Evolutionary conservation across 2,329 filamentous ascomycete species (phyloP).

Genomic region (Verticillium nubilum): DNA sequence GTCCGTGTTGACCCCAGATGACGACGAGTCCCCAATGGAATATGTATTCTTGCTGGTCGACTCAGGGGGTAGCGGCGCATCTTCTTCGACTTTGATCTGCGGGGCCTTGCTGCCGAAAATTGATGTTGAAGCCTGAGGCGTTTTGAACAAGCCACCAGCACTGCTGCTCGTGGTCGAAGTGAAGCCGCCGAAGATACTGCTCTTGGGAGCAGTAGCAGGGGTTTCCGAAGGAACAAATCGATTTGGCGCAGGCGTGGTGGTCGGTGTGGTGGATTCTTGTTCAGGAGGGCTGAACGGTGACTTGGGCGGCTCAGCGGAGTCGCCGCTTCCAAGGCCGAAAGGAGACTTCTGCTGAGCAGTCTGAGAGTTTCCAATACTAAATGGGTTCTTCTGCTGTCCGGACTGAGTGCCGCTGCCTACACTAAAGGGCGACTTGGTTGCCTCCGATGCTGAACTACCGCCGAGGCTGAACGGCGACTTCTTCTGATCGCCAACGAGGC

Average conservation of each 20-base stretch:
- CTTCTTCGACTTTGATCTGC: constrained; percentile 30
- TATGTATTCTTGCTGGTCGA: constrained; percentile 48
- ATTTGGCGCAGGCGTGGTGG: constrained; percentile 43
- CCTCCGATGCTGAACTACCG: constrained; percentile 9
- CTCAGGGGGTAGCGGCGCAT: constrained; percentile 47
- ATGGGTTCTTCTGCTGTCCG: neutral
- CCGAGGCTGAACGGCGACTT: neutral
- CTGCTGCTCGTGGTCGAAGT: constrained; percentile 22
- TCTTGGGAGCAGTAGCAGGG: constrained; percentile 22
- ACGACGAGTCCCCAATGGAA: constrained; percentile 44
- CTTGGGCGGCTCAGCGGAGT: constrained; percentile 24
- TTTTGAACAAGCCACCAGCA: constrained; percentile 10
- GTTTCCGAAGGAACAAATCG: constrained; percentile 35
- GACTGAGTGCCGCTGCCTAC: neutral
- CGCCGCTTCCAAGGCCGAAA: neutral
- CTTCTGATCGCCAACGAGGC: neutral
- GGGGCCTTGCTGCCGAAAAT: constrained; percentile 16
- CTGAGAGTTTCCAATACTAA: neutral
- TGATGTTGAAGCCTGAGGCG: constrained; percentile 17
- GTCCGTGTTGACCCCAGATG: constrained; percentile 34
- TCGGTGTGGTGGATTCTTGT: constrained; percentile 39
- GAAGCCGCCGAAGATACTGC: constrained; percentile 25
- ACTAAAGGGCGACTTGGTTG: constrained; percentile 23
- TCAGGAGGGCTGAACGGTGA: constrained; percentile 11
- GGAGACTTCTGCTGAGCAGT: neutral